Evolutionary conservation across 441 rosid species (phyloP).

Genomic region (Pelargonium myrrhifolium): DNA sequence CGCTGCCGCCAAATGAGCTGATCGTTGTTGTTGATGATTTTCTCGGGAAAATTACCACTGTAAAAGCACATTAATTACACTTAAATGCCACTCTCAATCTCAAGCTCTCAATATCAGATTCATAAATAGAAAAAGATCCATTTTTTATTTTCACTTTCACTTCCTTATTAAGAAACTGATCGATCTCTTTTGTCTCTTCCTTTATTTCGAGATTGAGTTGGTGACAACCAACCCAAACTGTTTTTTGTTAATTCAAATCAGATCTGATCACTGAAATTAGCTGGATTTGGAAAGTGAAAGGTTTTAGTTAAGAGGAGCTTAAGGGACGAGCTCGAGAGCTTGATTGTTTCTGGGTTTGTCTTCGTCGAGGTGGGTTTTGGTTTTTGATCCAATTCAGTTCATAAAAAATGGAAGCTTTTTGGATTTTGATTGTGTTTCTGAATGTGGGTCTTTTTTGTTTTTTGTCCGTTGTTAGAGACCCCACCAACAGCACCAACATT

Average conservation of each 20-base stretch:
- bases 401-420: constrained; percentile 2
- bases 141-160: background rate
- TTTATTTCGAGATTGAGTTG: background rate
- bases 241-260: background rate
- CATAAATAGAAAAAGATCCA: background rate
- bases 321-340: background rate
- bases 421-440: background rate
- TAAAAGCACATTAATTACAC: background rate
- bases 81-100: constrained; percentile 4
- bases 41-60: background rate
- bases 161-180: background rate
- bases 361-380: constrained; percentile 2
- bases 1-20: no score
- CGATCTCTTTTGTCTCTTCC: background rate
- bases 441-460: constrained; percentile 5
- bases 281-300: background rate
- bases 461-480: constrained; percentile 3
- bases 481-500: background rate
- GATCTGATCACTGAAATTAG: constrained; percentile 1
- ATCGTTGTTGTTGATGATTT: background rate
- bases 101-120: background rate
- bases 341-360: background rate
- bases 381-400: background rate
- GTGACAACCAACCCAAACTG: background rate
- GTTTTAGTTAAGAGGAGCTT: background rate